A percentile compares a stretch with the other conserved stretches of the same genome.
Evolutionary conservation across 1,284 basidiomycete genomes (phyloP).

Genomic region (Pascua guehoae): DNA sequence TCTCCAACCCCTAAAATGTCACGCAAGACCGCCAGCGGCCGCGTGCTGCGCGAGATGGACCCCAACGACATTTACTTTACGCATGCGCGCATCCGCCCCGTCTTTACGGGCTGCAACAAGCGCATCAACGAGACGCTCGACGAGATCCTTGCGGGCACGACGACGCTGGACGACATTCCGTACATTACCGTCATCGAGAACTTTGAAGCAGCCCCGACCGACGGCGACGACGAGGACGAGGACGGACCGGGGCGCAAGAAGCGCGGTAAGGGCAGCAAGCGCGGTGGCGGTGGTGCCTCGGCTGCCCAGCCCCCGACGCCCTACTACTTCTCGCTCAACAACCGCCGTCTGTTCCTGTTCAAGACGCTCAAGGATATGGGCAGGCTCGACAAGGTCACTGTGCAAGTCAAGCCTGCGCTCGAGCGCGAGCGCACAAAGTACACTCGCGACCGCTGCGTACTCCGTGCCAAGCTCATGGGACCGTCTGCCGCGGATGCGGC

Average conservation of each 20-base stretch:
- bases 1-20: not conserved
- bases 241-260: not conserved
- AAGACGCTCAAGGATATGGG: constrained; percentile 14
- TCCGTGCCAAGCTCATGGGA: constrained; percentile 18
- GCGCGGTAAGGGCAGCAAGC: not conserved
- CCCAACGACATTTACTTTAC: constrained; percentile 18
- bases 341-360: constrained; percentile 17
- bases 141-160: constrained; percentile 13
- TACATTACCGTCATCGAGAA: constrained; percentile 21
- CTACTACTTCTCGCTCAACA: constrained; percentile 21
- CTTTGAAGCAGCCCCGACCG: constrained; percentile 5
- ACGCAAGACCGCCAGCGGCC: constrained; percentile 15
- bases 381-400: constrained; percentile 9
- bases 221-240: not conserved
- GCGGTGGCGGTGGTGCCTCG: not conserved
- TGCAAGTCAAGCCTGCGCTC: constrained; percentile 21
- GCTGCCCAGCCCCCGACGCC: not conserved
- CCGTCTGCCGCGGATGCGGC: no score
- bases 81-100: constrained; percentile 16
- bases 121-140: constrained; percentile 16
- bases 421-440: constrained; percentile 17
- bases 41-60: constrained; percentile 13
- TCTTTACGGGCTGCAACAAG: constrained; percentile 20
- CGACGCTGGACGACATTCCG: constrained; percentile 14
- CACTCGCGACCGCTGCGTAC: constrained; percentile 13